Evolutionary conservation across 148 eudicot genomes (phyloP).

Genomic region (Nepenthes mirabilis): DNA sequence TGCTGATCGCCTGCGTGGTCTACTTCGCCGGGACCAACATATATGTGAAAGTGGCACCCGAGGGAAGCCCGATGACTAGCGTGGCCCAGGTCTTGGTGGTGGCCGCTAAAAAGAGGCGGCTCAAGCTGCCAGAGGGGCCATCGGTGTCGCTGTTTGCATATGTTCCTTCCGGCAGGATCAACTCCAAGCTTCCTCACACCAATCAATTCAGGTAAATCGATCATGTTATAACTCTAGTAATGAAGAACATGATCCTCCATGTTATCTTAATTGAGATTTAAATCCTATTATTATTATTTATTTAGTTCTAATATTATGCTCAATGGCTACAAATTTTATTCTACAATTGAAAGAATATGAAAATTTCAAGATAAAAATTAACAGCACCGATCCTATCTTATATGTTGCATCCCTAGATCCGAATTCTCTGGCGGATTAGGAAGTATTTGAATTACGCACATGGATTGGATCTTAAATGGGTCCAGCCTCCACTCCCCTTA

Average conservation of each 20-base stretch:
- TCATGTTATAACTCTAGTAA: background rate
- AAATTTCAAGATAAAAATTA: too few relatives aligned
- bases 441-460: too few relatives aligned
- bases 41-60: constrained; percentile 34
- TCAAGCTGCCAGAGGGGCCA: constrained; percentile 17
- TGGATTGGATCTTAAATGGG: too few relatives aligned
- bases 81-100: constrained; percentile 31
- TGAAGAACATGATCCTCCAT: background rate
- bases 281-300: background rate
- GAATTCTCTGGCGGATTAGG: too few relatives aligned
- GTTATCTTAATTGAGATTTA: background rate
- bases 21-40: constrained; percentile 37
- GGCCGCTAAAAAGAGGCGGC: constrained; percentile 31
- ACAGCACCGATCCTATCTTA: too few relatives aligned
- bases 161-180: constrained; percentile 40
- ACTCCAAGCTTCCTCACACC: constrained; percentile 51
- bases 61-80: constrained; percentile 43
- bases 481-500: too few relatives aligned
- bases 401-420: too few relatives aligned
- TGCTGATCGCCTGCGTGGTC: constrained; percentile 38
- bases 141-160: constrained; percentile 27
- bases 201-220: constrained; percentile 60
- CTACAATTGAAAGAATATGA: too few relatives aligned
- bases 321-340: too few relatives aligned
- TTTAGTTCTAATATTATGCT: background rate